Conservation (phyloP, 139 green algal species). For the Penium margaritaceum region DNA sequence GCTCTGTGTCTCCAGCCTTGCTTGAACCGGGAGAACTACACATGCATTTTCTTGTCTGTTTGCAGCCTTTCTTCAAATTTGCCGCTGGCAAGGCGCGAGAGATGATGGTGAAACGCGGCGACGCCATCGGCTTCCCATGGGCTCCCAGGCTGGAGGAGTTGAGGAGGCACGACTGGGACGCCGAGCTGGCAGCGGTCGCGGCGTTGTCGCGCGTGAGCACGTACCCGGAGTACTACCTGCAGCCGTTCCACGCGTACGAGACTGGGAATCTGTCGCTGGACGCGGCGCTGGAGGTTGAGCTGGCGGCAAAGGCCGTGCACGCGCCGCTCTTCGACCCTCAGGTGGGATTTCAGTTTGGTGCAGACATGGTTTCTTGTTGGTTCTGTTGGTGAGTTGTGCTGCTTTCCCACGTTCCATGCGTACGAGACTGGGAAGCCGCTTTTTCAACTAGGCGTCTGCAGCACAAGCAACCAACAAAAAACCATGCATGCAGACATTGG, state of each 20-base stretch:
- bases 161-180: slow-evolving; percentile 57
- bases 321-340: slow-evolving; percentile 34
- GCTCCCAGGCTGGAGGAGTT: slow-evolving; percentile 52
- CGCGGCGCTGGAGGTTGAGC: slow-evolving; percentile 44
- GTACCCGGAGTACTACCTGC: slow-evolving; percentile 45
- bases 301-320: slow-evolving; percentile 44
- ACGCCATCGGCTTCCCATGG: slow-evolving; percentile 67
- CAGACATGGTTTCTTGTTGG: no score
- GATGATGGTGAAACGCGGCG: slow-evolving; percentile 66
- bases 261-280: slow-evolving; percentile 47
- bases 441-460: no score
- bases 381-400: no score
- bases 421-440: no score
- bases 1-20: no score
- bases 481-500: no score
- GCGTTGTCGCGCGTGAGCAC: not conserved
- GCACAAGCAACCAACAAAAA: no score
- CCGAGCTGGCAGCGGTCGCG: slow-evolving; percentile 21
- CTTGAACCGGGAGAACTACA: no score
- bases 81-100: slow-evolving; percentile 33
- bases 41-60: not conserved
- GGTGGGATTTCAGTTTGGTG: not conserved
- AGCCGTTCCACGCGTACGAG: slow-evolving; percentile 50
- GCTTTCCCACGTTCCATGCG: no score
- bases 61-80: slow-evolving; percentile 36